Evolutionary conservation across 2,329 filamentous ascomycete genomes (phyloP).

Genomic region (Fusarium buxicola): DNA sequence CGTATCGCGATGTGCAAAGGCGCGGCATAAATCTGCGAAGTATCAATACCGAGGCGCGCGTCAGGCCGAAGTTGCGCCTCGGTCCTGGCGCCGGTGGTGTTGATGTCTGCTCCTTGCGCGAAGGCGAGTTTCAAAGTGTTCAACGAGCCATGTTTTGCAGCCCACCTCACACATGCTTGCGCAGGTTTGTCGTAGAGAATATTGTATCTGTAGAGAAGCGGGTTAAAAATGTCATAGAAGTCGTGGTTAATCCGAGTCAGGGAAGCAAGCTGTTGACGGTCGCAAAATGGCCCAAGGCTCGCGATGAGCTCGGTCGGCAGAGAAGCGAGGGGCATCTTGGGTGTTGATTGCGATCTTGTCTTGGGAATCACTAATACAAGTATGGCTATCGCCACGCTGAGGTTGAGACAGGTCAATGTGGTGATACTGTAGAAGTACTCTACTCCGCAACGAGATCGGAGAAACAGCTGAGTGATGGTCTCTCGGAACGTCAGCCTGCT

Average conservation of each 20-base stretch:
- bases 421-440: too few species aligned
- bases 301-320: neutral
- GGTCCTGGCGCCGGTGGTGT: neutral
- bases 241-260: neutral
- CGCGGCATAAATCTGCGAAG: neutral
- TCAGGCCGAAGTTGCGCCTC: neutral
- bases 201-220: conserved; percentile 12
- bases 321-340: neutral
- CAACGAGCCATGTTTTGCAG: conserved; percentile 2
- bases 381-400: too few species aligned
- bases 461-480: too few species aligned
- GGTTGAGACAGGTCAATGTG: too few species aligned
- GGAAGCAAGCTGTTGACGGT: conserved; percentile 1
- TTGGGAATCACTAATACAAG: too few species aligned
- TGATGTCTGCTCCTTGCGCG: conserved; percentile 10
- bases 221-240: conserved; percentile 11
- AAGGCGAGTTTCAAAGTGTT: conserved; percentile 8
- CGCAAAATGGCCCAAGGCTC: neutral
- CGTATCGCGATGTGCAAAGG: conserved; percentile 11
- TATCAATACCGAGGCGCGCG: neutral
- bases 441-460: too few species aligned
- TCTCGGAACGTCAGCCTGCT: too few species aligned
- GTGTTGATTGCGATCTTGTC: neutral
- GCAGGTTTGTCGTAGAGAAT: conserved; percentile 2
- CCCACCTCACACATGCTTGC: conserved; percentile 2